phyloP scores from a whole-genome alignment of 768 basidiomycete genomes.

The Mrakia hoshinonis region DNA sequence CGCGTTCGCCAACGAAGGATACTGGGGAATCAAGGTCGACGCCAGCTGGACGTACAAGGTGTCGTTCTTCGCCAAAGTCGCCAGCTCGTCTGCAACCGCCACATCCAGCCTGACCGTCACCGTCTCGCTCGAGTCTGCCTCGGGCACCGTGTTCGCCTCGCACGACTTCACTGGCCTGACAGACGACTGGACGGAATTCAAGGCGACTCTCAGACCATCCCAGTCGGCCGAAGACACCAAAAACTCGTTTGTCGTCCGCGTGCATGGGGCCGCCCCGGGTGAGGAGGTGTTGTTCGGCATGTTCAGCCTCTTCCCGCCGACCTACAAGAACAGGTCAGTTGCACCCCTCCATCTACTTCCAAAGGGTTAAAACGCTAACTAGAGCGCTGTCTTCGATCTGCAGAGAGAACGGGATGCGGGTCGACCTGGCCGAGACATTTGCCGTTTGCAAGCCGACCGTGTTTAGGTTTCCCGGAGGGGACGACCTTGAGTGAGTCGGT shows the following conservation, averaged over 20 bases:
- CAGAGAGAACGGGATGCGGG: slow-evolving; percentile 51
- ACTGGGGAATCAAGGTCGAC: slow-evolving; percentile 52
- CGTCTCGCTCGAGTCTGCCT: no score
- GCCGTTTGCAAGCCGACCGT: slow-evolving; percentile 53
- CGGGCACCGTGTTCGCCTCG: slow-evolving; percentile 34
- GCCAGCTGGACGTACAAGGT: slow-evolving; percentile 51
- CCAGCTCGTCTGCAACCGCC: slow-evolving; percentile 42
- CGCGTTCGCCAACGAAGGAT: slow-evolving; percentile 56
- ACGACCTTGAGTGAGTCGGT: slow-evolving; percentile 32
- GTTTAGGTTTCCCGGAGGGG: slow-evolving; percentile 60
- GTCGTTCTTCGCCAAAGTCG: slow-evolving; percentile 55
- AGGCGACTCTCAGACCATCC: slow-evolving; percentile 45
- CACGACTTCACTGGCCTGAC: slow-evolving; percentile 45
- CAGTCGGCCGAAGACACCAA: slow-evolving; percentile 43
- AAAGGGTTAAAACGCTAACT: no score
- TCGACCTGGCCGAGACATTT: slow-evolving; percentile 55
- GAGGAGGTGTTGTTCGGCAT: slow-evolving; percentile 52
- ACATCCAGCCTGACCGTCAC: no score
- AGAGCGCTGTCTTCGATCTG: no score
- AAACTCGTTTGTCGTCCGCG: slow-evolving; percentile 52
- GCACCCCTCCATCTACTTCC: no score
- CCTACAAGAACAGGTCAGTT: slow-evolving; percentile 44
- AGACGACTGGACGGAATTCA: slow-evolving; percentile 50
- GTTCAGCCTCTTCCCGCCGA: slow-evolving; percentile 61
- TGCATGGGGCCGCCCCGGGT: slow-evolving; percentile 48